Evolutionary conservation across 2,329 filamentous ascomycete genomes (phyloP).

Genomic region (Alternaria dauci): DNA sequence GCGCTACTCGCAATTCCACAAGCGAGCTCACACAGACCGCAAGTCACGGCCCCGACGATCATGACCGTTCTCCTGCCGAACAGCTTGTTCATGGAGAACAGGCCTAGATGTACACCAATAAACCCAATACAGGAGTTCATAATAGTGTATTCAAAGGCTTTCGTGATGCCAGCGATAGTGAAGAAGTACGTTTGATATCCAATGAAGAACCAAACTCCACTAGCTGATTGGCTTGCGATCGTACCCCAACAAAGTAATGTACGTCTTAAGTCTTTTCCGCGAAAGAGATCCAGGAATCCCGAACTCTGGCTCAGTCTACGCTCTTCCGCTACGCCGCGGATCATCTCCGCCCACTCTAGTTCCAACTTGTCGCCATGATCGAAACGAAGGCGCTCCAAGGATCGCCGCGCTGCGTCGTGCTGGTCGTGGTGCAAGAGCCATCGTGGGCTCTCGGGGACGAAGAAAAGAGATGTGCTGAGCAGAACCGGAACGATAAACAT

Average conservation of each 20-base stretch:
- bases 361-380: conserved; percentile 28
- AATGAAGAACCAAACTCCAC: conserved; percentile 62
- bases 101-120: conserved; percentile 59
- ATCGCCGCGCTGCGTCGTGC: conserved; percentile 22
- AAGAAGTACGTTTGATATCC: conserved; percentile 60
- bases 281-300: conserved; percentile 60
- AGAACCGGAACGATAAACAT: conserved; percentile 62
- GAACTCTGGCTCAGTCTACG: conserved; percentile 59
- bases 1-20: conserved; percentile 51
- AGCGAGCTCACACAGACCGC: conserved; percentile 57
- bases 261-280: conserved; percentile 57
- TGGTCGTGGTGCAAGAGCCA: conserved; percentile 47
- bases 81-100: conserved; percentile 59
- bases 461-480: conserved; percentile 50
- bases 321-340: conserved; percentile 39
- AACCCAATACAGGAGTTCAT: conserved; percentile 62
- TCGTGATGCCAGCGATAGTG: conserved; percentile 30
- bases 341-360: conserved; percentile 41
- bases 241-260: conserved; percentile 61
- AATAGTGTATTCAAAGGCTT: conserved; percentile 59
- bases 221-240: conserved; percentile 57
- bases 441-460: conserved; percentile 51
- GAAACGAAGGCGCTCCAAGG: conserved; percentile 31
- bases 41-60: conserved; percentile 56
- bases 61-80: conserved; percentile 59